Conservation (phyloP, 192 early-diverging fungal genomes). For the Pilobolus umbonatus region DNA sequence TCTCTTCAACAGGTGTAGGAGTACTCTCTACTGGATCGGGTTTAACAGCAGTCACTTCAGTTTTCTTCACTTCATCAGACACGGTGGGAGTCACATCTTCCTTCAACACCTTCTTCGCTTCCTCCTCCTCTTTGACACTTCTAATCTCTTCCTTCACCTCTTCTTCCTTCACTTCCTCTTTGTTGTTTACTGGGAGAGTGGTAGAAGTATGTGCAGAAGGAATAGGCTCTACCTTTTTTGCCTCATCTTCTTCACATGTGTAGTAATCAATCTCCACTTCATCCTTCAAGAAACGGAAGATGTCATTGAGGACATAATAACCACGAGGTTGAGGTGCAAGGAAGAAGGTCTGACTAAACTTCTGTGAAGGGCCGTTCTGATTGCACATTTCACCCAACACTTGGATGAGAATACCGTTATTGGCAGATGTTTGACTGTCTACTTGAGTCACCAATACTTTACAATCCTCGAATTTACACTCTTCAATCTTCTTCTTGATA, state of each 20-base stretch:
- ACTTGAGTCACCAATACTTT: slow-evolving; percentile 85
- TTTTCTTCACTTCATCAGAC: slow-evolving; percentile 22
- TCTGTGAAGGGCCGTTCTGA: slow-evolving; percentile 69
- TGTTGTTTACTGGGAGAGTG: slow-evolving; percentile 23
- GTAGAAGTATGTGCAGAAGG: background rate
- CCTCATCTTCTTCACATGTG: slow-evolving; percentile 47
- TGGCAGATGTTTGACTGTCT: slow-evolving; percentile 72
- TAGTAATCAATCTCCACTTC: slow-evolving; percentile 45
- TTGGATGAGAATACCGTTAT: slow-evolving; percentile 82
- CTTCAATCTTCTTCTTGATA: slow-evolving; percentile 71
- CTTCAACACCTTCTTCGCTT: slow-evolving; percentile 5
- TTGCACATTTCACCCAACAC: slow-evolving; percentile 91
- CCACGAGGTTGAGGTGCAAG: slow-evolving; percentile 83
- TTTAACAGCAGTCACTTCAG: slow-evolving; percentile 4
- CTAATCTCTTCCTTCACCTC: background rate
- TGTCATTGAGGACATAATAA: slow-evolving; percentile 93
- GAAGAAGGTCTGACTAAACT: slow-evolving; percentile 91
- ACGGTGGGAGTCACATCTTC: slow-evolving; percentile 11
- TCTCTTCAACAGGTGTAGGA: slow-evolving; percentile 8
- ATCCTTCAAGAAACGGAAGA: slow-evolving; percentile 93
- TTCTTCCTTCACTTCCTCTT: slow-evolving; percentile 1
- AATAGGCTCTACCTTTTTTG: slow-evolving; percentile 16
- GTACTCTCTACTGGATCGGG: slow-evolving; percentile 12
- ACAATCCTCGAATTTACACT: slow-evolving; percentile 79
- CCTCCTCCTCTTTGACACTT: slow-evolving; percentile 10